Evolutionary conservation across 1,139 yeast genomes (phyloP).

Genomic region (Geotrichum klebahnii): DNA sequence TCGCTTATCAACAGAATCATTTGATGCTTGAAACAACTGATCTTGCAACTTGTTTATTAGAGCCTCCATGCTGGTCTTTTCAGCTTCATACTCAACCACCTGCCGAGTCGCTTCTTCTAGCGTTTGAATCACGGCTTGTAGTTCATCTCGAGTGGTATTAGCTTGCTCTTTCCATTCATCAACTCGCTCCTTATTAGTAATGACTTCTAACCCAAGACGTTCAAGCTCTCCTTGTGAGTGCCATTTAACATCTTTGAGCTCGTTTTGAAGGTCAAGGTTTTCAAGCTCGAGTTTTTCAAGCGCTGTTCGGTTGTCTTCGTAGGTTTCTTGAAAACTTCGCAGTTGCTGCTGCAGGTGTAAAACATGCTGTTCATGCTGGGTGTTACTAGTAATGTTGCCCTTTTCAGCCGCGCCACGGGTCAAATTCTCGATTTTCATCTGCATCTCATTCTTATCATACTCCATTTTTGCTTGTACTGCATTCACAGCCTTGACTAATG

Average conservation of each 20-base stretch:
- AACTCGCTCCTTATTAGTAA: conserved; percentile 31
- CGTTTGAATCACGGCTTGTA: conserved; percentile 35
- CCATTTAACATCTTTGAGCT: conserved; percentile 35
- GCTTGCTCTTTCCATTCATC: conserved; percentile 36
- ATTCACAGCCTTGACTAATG: too few relatives aligned
- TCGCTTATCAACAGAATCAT: conserved; percentile 27
- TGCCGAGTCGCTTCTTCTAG: conserved; percentile 40
- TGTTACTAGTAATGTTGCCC: too few relatives aligned
- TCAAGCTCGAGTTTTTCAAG: conserved; percentile 38
- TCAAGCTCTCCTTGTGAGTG: conserved; percentile 32
- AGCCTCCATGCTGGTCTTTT: conserved; percentile 33
- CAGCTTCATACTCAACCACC: conserved; percentile 40
- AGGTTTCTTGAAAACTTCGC: conserved; percentile 22
- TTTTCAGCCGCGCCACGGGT: too few relatives aligned
- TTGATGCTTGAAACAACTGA: conserved; percentile 26
- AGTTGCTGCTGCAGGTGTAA: too few relatives aligned
- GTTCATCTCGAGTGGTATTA: conserved; percentile 35
- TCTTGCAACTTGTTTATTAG: conserved; percentile 32
- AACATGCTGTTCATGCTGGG: too few relatives aligned
- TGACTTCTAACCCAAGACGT: conserved; percentile 30
- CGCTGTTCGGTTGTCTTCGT: conserved; percentile 32
- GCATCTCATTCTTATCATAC: too few relatives aligned
- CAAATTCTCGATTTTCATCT: too few relatives aligned
- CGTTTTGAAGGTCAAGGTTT: conserved; percentile 37
- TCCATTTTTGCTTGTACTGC: too few relatives aligned